Evolutionary conservation across 2,329 filamentous ascomycete genomes (phyloP).

Genomic region (Akanthomyces uredinophilus): DNA sequence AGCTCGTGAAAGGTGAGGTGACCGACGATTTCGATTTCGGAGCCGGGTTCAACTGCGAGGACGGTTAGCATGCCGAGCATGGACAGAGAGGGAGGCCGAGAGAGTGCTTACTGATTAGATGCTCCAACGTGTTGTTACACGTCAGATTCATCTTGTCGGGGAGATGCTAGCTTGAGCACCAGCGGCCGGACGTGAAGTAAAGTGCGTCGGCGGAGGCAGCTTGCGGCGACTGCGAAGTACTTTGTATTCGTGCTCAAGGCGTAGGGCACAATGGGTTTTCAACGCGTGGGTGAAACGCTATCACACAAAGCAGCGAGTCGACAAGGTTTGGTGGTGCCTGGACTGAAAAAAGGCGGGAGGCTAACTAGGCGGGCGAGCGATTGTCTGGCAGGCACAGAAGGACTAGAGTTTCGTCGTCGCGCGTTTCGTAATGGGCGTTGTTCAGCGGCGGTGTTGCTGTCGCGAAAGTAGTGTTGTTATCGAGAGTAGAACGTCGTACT

Average conservation of each 20-base stretch:
- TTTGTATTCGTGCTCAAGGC: neutral
- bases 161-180: neutral
- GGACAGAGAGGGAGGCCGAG: neutral
- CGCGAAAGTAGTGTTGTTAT: no score
- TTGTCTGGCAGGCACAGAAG: neutral
- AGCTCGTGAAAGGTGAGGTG: constrained; percentile 50
- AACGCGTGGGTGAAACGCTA: neutral
- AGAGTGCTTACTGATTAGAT: constrained; percentile 34
- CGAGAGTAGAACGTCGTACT: no score
- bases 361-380: neutral
- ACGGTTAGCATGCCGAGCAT: neutral
- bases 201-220: neutral
- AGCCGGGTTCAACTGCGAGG: constrained; percentile 35
- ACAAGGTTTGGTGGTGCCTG: neutral
- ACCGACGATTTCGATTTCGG: constrained; percentile 43
- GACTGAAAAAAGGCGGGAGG: neutral
- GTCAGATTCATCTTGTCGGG: constrained; percentile 29
- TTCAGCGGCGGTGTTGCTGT: no score
- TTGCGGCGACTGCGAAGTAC: neutral
- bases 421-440: no score
- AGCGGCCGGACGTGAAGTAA: neutral
- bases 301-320: neutral
- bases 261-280: neutral
- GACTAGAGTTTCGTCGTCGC: no score
- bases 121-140: constrained; percentile 40